A percentile compares a stretch with the other conserved stretches of the same genome.
phyloP scores from a whole-genome alignment of 2,329 filamentous ascomycete genomes.

The Talaromyces sp. region DNA sequence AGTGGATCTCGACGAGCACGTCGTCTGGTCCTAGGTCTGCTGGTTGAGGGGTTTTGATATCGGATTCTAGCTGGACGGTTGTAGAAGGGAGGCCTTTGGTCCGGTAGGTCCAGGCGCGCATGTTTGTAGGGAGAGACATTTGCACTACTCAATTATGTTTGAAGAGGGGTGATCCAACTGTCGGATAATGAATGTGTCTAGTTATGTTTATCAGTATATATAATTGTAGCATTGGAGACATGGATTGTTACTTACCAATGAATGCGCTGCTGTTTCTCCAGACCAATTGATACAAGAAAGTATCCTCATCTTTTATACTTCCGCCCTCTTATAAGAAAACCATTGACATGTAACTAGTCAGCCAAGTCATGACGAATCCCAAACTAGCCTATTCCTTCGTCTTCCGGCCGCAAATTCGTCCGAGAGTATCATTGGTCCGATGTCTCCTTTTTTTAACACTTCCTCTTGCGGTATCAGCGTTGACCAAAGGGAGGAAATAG shows the following conservation, averaged over 20 bases:
- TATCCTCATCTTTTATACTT: neutral
- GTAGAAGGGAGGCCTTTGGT: neutral
- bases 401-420: neutral
- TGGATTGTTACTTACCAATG: neutral
- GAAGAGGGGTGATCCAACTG: neutral
- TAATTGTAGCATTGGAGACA: neutral
- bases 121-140: neutral
- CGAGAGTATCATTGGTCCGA: neutral
- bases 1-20: slow-evolving; percentile 1
- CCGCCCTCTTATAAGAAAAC: neutral
- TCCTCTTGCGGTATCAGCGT: neutral
- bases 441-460: no score
- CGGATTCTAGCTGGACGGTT: neutral
- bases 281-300: no score
- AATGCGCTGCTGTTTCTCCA: no score
- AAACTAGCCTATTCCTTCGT: no score
- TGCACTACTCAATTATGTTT: neutral
- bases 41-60: neutral
- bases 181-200: neutral
- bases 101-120: slow-evolving; percentile 7
- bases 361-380: neutral
- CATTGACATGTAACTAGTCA: neutral
- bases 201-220: neutral
- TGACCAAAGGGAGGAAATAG: neutral
- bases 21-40: neutral